phyloP scores from a whole-genome alignment of 83 land plant species.

The Larix sibirica region DNA sequence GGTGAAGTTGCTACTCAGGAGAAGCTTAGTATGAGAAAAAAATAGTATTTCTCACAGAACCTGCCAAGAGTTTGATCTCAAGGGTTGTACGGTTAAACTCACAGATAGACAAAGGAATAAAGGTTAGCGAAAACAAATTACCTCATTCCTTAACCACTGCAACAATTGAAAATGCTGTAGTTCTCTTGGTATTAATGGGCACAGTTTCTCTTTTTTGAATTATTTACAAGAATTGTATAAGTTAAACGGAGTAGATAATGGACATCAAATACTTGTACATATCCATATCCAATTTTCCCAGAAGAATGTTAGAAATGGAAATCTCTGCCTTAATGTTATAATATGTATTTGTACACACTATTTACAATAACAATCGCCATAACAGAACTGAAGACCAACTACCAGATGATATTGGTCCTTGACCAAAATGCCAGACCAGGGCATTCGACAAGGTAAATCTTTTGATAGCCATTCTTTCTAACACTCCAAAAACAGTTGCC shows the following conservation, averaged over 20 bases:
- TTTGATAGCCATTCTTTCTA: background rate
- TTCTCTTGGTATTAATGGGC: background rate
- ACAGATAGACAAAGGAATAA: background rate
- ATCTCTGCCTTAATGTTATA: background rate
- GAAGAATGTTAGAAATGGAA: background rate
- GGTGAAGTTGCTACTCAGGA: no score
- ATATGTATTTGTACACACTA: conserved; percentile 1
- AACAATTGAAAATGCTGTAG: background rate
- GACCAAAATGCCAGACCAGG: no score
- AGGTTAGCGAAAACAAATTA: background rate
- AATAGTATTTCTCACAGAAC: no score
- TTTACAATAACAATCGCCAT: background rate
- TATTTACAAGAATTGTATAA: background rate
- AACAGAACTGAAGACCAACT: background rate
- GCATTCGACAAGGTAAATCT: background rate
- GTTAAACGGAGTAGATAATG: background rate
- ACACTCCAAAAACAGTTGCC: background rate
- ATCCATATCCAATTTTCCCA: conserved; percentile 1
- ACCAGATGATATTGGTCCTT: no score
- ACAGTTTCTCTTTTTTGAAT: background rate
- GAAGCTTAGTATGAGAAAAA: no score
- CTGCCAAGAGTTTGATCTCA: background rate
- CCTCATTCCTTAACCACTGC: background rate
- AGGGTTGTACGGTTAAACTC: background rate
- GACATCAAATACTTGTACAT: background rate